Base-by-base conservation (phyloP, 2,329 filamentous ascomycete species). In the Fusarium sp. region DNA sequence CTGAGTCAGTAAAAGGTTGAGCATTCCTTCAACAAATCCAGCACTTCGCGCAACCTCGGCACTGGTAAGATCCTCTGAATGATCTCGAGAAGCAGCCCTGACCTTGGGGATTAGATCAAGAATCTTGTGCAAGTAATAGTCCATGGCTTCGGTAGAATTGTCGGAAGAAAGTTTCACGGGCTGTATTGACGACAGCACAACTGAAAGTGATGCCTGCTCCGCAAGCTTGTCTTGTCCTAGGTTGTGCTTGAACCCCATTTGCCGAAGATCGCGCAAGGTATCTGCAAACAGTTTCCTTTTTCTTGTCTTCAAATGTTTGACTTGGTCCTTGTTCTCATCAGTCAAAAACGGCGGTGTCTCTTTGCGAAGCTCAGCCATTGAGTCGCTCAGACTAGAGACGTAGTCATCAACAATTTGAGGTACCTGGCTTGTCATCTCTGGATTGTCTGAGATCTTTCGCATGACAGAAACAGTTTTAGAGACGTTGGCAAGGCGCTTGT, bases 241-340 rank as follows among this genome's bases (percentile, higher is more conserved):
- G 79, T 98, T 98, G 59, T 92, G 91, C 77, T 92, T 92, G 77
- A 99, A 90, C 8, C 96, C 96, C 96, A 99, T 98, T 65, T 92
- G 90, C 41, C 94, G 91, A 35, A 98, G 85, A 28, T 91, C 90
- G 78, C 94, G 95, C 72, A 99, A 85, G 0, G 93, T 95, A 76
- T 98, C 96, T 2, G 94, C 93, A 77, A 97, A 96, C 20, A 98
- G 88, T 76, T 95, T 95, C 48, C 94, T 91, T 84, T 99, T 99
- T 77, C 94, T 90, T 6, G 90, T 91, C 85, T 98, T 98, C 75
- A 98, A 90, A 81, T 98, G 94, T 82, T 97, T 95, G 69, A 98
- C 90, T 22, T 89, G 82, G 17, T 91, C 89, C 80, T 95, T 96
- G 81, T 96, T 98, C 48, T 98, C 95, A 32, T 98, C 94, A 0